Evolutionary conservation across 495 filamentous ascomycete species (phyloP).

Genomic region (Aspergillus bertholletiae): DNA sequence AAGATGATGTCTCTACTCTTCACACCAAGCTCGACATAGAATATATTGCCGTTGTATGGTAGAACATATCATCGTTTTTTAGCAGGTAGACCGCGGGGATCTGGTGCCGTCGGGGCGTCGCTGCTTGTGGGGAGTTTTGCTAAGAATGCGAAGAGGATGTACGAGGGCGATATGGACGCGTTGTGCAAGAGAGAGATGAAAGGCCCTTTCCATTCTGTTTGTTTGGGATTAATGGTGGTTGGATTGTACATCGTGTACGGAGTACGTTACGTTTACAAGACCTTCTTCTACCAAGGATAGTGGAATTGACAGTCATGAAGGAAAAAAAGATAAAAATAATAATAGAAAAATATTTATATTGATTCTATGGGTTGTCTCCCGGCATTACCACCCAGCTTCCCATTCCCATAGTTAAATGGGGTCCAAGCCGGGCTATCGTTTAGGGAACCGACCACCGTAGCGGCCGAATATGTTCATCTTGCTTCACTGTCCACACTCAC

Average conservation of each 20-base stretch:
- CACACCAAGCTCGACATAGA: too few species aligned
- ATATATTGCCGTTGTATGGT: constrained; percentile 70
- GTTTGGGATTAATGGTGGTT: constrained; percentile 58
- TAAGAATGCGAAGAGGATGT: constrained; percentile 50
- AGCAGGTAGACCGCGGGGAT: constrained; percentile 83
- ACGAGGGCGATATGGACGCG: constrained; percentile 56
- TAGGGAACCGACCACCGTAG: constrained; percentile 31
- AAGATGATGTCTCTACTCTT: too few species aligned
- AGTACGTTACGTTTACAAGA: too few species aligned
- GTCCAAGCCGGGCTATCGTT: constrained; percentile 42
- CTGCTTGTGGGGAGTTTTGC: constrained; percentile 77
- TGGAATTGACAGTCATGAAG: too few species aligned
- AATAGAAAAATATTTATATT: constrained; percentile 1
- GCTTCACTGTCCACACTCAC: constrained; percentile 67
- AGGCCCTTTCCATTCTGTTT: too few species aligned
- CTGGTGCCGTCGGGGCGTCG: constrained; percentile 69
- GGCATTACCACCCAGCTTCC: constrained; percentile 41
- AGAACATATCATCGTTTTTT: constrained; percentile 89
- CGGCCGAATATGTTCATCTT: constrained; percentile 44
- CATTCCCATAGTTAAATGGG: constrained; percentile 53
- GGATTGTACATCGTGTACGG: too few species aligned
- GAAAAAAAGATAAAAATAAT: too few species aligned
- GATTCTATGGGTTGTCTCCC: constrained; percentile 32
- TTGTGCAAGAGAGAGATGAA: constrained; percentile 59
- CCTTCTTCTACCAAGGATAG: too few species aligned